Percentiles rank a stretch among this genome's conserved stretches.
Conservation (phyloP, 2,329 filamentous ascomycete species). For the Colletotrichum falcatum region DNA sequence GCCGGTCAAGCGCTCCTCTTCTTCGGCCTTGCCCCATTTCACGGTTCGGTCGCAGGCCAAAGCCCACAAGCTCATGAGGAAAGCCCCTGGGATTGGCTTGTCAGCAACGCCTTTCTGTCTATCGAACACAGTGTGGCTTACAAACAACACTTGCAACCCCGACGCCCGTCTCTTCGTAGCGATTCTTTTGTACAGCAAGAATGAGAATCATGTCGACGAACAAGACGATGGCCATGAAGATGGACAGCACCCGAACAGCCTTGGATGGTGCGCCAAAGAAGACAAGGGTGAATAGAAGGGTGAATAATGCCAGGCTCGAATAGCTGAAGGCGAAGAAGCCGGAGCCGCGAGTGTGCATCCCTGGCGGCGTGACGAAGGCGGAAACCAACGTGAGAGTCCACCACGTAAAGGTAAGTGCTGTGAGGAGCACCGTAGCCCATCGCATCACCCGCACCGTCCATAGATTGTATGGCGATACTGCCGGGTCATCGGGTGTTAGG, state of each 20-base stretch:
- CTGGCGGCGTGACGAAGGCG: slow-evolving; percentile 89
- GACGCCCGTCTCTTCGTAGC: slow-evolving; percentile 89
- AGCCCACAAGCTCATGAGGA: slow-evolving; percentile 83
- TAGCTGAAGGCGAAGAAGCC: slow-evolving; percentile 92
- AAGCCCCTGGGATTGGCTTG: slow-evolving; percentile 65
- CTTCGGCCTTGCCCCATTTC: slow-evolving; percentile 90
- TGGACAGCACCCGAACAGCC: slow-evolving; percentile 78
- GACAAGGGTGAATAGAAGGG: slow-evolving; percentile 80
- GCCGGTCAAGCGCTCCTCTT: slow-evolving; percentile 92
- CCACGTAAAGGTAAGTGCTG: slow-evolving; percentile 85
- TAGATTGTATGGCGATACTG: slow-evolving; percentile 92
- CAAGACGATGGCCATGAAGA: slow-evolving; percentile 75
- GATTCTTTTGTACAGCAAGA: slow-evolving; percentile 77
- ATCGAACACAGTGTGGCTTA: slow-evolving; percentile 45
- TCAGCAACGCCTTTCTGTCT: slow-evolving; percentile 4
- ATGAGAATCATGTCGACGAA: slow-evolving; percentile 84
- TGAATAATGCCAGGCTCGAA: slow-evolving; percentile 80
- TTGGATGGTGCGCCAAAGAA: slow-evolving; percentile 91
- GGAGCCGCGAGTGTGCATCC: slow-evolving; percentile 87
- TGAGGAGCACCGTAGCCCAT: slow-evolving; percentile 81
- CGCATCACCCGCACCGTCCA: slow-evolving; percentile 88
- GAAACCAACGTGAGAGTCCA: slow-evolving; percentile 92
- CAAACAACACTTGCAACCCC: slow-evolving; percentile 87
- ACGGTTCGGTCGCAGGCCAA: slow-evolving; percentile 85
- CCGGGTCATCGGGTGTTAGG: slow-evolving; percentile 58